Evolutionary conservation across 768 basidiomycete genomes (phyloP), one percentile per base, ranked within the genome.

Genomic region (Infundibulicybe gibba): DNA sequence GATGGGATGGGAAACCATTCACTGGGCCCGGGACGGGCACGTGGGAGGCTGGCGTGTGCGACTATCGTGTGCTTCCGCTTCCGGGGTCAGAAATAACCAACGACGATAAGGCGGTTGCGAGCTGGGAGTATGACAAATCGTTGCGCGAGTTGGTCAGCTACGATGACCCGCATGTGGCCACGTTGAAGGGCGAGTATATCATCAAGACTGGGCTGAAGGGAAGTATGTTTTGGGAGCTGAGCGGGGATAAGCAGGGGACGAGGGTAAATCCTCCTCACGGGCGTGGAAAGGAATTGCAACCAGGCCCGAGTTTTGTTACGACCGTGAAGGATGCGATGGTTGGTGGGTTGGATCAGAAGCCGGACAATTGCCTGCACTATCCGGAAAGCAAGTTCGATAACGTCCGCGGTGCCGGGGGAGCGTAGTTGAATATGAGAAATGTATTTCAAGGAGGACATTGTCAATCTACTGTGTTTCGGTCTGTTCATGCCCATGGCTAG

Each of bases 221-320:
- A 0, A 88, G 87, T 46, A 99, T 99, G 97, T 86, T 86, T 55
- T 93, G 90, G 91, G 91, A 94, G 62, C 71, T 95, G 35, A 87
- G 85, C 54, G 92, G 90, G 2, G 95, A 97, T 67, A 91, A 92
- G 62, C 80, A 80, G 1, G 67, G 68, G 4, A 54, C 62, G 25
- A 76, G 87, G 43, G 80, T n/a, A n/a, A n/a, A n/a, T n/a, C n/a
- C n/a, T n/a, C n/a, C n/a, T n/a, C n/a, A n/a, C 86, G 33, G 87
- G 80, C 12, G 84, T 90, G 80, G 88, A 91, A 93, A 93, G 64
- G 85, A 85, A 20, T 72, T 75, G 3, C 80, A 86, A 53, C 78
- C 81, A 30, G 84, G 90, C 3, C 61, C 63, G 50, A 90, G 87
- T 56, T 68, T 95, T 54, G 80, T 94, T n/a, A 72, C 71, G 51